Conservation (phyloP, 768 basidiomycete genomes). For the Tylopilus subfusipes region DNA sequence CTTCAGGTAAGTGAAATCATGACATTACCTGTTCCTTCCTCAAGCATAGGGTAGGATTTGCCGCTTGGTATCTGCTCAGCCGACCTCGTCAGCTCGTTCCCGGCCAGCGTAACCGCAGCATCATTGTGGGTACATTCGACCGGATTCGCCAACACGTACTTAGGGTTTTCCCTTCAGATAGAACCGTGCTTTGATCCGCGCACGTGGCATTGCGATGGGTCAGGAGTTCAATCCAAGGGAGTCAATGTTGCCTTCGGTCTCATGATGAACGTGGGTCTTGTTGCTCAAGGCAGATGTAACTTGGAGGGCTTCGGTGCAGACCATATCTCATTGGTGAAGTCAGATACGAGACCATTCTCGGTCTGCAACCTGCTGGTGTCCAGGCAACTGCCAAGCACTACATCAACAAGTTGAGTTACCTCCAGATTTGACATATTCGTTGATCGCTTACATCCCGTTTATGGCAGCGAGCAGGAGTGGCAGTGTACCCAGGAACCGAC, state of each 20-base stretch:
- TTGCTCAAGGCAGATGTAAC: constrained; percentile 78
- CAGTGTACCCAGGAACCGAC: constrained; percentile 31
- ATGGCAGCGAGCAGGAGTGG: constrained; percentile 37
- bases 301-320: constrained; percentile 96
- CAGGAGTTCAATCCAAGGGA: constrained; percentile 80
- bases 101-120: constrained; percentile 79
- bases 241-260: constrained; percentile 75
- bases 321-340: constrained; percentile 76
- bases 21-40: too few species aligned
- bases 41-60: constrained; percentile 45
- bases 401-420: constrained; percentile 57
- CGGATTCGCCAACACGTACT: background rate
- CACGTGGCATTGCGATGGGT: constrained; percentile 79
- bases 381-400: constrained; percentile 87
- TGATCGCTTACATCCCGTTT: background rate
- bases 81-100: constrained; percentile 75
- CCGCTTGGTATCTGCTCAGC: constrained; percentile 76
- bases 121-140: constrained; percentile 53
- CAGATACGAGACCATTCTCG: constrained; percentile 74
- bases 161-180: constrained; percentile 40
- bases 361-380: constrained; percentile 77
- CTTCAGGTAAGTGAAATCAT: constrained; percentile 29
- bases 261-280: constrained; percentile 85
- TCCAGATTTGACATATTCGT: background rate
- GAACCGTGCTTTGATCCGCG: constrained; percentile 74